A percentile compares a stretch with the other conserved stretches of the same genome.
Conservation (phyloP, 2,329 filamentous ascomycete genomes). For the Periconia digitata region DNA sequence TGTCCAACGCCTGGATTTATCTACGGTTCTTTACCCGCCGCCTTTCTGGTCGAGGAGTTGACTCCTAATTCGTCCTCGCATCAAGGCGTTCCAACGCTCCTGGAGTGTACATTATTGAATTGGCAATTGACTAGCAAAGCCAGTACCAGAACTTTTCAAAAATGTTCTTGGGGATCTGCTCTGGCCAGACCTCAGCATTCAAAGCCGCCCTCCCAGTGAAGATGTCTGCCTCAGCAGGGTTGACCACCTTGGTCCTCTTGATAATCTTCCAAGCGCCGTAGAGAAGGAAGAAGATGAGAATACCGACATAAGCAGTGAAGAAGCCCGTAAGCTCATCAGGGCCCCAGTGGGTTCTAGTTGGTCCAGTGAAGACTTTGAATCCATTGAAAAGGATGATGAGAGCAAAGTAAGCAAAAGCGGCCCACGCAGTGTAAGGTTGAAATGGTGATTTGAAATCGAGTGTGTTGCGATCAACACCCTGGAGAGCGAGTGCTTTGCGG, state of each 20-base stretch:
- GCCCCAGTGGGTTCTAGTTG: conserved; percentile 39
- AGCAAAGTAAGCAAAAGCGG: conserved; percentile 60
- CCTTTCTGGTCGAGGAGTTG: neutral
- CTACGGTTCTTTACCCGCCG: neutral
- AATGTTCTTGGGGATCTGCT: conserved; percentile 45
- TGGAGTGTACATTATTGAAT: too few species aligned
- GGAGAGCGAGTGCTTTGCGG: conserved; percentile 47
- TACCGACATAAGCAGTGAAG: conserved; percentile 54
- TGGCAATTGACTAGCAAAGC: conserved; percentile 41
- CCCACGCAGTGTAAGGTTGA: conserved; percentile 59
- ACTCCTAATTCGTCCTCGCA: too few species aligned
- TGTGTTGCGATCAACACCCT: conserved; percentile 57
- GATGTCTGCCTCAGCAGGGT: conserved; percentile 47
- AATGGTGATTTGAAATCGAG: conserved; percentile 53
- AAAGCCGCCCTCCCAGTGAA: conserved; percentile 50
- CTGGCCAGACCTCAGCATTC: conserved; percentile 50
- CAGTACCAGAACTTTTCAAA: conserved; percentile 54
- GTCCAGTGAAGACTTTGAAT: conserved; percentile 60
- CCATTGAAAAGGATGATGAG: conserved; percentile 15
- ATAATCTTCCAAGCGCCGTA: conserved; percentile 67
- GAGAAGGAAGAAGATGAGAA: conserved; percentile 44
- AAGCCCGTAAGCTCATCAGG: conserved; percentile 46
- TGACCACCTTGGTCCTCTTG: conserved; percentile 60
- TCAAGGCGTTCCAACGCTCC: too few species aligned
- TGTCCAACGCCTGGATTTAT: too few species aligned